Evolutionary conservation across 768 basidiomycete species (phyloP).

Genomic region (Sutorius australiensis): DNA sequence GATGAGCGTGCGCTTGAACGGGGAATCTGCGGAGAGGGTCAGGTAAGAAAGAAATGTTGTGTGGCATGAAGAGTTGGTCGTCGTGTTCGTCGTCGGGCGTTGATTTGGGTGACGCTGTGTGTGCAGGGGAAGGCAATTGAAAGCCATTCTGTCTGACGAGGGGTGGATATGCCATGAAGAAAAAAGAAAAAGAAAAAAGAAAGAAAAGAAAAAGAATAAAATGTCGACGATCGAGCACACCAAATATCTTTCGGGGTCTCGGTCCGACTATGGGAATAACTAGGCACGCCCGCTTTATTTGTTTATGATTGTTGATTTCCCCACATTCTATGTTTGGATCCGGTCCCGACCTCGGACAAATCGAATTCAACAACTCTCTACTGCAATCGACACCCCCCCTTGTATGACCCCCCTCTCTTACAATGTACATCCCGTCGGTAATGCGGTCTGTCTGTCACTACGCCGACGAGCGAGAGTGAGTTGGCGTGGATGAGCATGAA

Average conservation of each 20-base stretch:
- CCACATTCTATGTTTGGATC: constrained; percentile 18
- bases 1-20: constrained; percentile 15
- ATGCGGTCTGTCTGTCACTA: too few relatives aligned
- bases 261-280: constrained; percentile 31
- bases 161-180: constrained; percentile 27
- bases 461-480: too few relatives aligned
- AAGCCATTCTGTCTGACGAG: constrained; percentile 70
- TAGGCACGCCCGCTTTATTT: constrained; percentile 16
- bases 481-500: background rate
- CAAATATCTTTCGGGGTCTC: constrained; percentile 30
- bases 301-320: constrained; percentile 17
- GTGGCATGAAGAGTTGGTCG: constrained; percentile 42
- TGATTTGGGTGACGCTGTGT: constrained; percentile 27
- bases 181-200: background rate
- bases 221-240: background rate
- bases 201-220: background rate
- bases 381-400: background rate
- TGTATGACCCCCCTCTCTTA: background rate
- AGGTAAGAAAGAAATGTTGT: constrained; percentile 44
- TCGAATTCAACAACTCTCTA: constrained; percentile 8
- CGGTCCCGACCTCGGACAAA: constrained; percentile 16
- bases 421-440: too few relatives aligned
- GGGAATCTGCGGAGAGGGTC: constrained; percentile 57
- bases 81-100: constrained; percentile 28
- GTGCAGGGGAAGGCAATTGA: constrained; percentile 50